Base-by-base conservation (phyloP, 805 yeast genomes). In the Priceomyces medius region DNA sequence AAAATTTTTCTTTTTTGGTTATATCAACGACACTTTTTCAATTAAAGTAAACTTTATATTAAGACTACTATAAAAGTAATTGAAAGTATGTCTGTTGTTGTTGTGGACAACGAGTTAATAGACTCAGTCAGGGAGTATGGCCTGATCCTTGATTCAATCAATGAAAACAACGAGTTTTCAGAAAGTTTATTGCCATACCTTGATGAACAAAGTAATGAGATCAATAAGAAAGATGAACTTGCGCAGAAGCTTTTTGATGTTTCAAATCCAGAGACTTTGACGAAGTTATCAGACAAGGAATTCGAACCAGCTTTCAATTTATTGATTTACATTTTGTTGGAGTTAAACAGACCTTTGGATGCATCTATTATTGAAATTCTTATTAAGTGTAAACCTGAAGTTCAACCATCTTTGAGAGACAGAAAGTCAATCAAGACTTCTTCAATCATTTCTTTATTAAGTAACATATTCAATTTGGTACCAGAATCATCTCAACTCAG, bases 241-340 rank as follows among this genome's bases (percentile, higher is more conserved):
- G 55, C 60, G 32, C 38, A 54, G 24, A 51, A 47, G 26, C 52
- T 70, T 37, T 51, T 59, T 43, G 55, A 45, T 12, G 55, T 55
- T n/a, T 55, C 71, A 20, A 50, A 53, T 12, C 53, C 61, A 31
- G 57, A 54, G n/a, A 51, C 42, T 16, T 59, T 71, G 46, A 51
- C 55, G 23, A 56, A 61, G 41, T 64, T 71, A 50, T 55, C 63
- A 37, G 74, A 71, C 55, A 68, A 61, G 45, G 75, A 69, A 42
- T 71, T 71, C 40, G 76, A 71, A 55, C 68, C 74, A 18, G 57
- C 73, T n/a, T 66, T 68, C 57, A 66, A 70, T 50, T 61, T 71
- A 51, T 54, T 66, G 43, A 53, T 63, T 23, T 64, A 67, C 49
- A 58, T 71, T 32, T 55, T 66, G 41, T 49, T 50, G 19, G 59